These are phyloP conservation scores for Lactarius psammicola DNA, from an alignment of 768 basidiomycete genomes.

Conservation along the genomic window DNA sequence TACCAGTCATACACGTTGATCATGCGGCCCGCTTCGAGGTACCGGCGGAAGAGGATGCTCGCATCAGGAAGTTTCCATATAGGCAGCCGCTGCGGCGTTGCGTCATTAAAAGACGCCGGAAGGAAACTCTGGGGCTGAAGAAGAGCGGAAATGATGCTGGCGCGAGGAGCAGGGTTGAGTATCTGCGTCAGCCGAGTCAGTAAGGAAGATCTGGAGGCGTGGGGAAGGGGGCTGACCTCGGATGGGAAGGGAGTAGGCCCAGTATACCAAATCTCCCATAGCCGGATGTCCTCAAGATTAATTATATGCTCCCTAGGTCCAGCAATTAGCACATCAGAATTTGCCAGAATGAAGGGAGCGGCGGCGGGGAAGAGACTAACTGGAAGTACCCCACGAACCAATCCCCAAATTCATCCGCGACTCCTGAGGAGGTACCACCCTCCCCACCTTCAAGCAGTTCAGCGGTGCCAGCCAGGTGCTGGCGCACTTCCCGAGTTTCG, in stretches of 20 bases:
- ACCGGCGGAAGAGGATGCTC: constrained; percentile 72
- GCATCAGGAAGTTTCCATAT: constrained; percentile 67
- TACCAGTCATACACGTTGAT: constrained; percentile 91
- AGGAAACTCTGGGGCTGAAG: constrained; percentile 55
- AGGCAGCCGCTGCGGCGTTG: constrained; percentile 16
- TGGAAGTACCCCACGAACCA: constrained; percentile 43
- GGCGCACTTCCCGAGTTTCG: constrained; percentile 1
- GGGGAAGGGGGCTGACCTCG: constrained; percentile 47
- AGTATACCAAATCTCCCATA: constrained; percentile 78
- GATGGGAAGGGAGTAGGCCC: constrained; percentile 61
- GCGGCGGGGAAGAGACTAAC: constrained; percentile 19
- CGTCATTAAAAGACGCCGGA: not conserved
- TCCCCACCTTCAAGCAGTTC: constrained; percentile 4
- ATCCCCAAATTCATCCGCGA: constrained; percentile 39
- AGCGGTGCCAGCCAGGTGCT: not conserved
- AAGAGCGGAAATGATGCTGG: constrained; percentile 59
- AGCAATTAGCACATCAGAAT: not conserved
- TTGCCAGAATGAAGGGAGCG: not conserved
- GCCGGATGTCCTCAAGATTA: constrained; percentile 47
- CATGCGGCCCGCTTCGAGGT: constrained; percentile 75
- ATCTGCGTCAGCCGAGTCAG: constrained; percentile 41
- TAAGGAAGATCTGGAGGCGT: not conserved
- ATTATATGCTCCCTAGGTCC: constrained; percentile 41
- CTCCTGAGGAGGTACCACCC: constrained; percentile 10
- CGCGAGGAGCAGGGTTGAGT: constrained; percentile 66